Evolutionary conservation across 768 basidiomycete species (phyloP).

Genomic region (Leucosporidium scottii): DNA sequence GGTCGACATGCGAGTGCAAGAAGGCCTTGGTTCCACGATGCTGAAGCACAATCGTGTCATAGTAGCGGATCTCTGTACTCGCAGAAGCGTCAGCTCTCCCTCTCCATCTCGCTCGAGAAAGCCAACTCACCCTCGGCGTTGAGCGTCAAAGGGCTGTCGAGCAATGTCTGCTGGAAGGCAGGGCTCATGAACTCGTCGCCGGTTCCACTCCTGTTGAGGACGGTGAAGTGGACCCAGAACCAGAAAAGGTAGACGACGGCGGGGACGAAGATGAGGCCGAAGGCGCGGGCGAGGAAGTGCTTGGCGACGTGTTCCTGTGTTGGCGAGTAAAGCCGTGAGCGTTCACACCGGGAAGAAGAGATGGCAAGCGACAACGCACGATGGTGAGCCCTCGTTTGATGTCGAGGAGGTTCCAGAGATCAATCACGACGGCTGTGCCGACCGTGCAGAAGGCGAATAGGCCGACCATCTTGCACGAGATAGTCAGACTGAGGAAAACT

Average conservation of each 20-base stretch:
- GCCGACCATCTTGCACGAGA: constrained; percentile 97
- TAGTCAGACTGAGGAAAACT: constrained; percentile 86
- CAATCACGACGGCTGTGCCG: constrained; percentile 82
- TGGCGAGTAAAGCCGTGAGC: constrained; percentile 1
- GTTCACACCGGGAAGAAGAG: neutral
- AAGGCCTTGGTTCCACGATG: constrained; percentile 92
- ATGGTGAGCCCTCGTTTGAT: constrained; percentile 69
- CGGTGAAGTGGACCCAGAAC: constrained; percentile 90
- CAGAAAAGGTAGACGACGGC: constrained; percentile 84
- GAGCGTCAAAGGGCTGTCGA: constrained; percentile 82
- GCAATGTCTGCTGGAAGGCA: constrained; percentile 90
- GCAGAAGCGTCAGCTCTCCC: neutral
- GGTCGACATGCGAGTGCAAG: constrained; percentile 85
- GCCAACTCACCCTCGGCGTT: constrained; percentile 71
- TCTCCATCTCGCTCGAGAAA: neutral
- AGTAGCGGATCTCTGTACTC: constrained; percentile 78
- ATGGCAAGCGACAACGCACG: constrained; percentile 46
- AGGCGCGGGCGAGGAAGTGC: constrained; percentile 77
- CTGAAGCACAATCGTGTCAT: constrained; percentile 73
- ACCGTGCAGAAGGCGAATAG: constrained; percentile 81
- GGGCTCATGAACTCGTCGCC: constrained; percentile 98
- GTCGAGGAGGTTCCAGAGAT: constrained; percentile 91
- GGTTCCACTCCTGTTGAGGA: constrained; percentile 79
- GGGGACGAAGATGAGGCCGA: constrained; percentile 82
- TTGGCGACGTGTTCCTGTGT: constrained; percentile 74